Percentiles rank a stretch among this genome's conserved stretches.
Evolutionary conservation across 495 filamentous ascomycete genomes (phyloP).

Genomic region (Mycothermus thermophilus): DNA sequence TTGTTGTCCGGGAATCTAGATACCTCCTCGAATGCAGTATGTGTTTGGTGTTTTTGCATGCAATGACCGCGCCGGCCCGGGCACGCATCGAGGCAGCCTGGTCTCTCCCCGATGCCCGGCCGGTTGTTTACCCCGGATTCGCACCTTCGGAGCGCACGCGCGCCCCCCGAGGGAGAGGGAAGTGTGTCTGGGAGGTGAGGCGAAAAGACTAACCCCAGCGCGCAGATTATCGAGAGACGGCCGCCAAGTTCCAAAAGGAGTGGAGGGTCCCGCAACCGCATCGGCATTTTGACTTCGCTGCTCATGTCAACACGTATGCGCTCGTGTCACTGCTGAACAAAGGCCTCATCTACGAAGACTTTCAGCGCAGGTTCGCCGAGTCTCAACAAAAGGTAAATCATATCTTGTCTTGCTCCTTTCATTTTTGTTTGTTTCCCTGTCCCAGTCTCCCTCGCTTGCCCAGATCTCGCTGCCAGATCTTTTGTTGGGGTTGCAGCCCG

Average conservation of each 20-base stretch:
- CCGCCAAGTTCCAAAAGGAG: constrained; percentile 67
- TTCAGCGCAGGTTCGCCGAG: constrained; percentile 45
- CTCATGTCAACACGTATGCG: constrained; percentile 59
- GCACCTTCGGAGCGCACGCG: constrained; percentile 7
- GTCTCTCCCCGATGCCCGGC: no score
- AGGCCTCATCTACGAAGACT: constrained; percentile 54
- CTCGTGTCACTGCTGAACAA: constrained; percentile 64
- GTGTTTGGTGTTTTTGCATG: constrained; percentile 22
- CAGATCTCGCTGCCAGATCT: no score
- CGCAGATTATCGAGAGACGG: constrained; percentile 55
- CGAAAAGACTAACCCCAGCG: constrained; percentile 20
- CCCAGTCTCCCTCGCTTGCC: not conserved
- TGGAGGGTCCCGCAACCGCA: constrained; percentile 62
- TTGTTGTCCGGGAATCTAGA: constrained; percentile 34
- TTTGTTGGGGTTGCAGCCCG: constrained; percentile 8
- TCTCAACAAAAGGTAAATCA: constrained; percentile 22
- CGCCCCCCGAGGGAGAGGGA: not conserved
- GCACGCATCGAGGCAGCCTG: no score
- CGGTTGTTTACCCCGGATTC: constrained; percentile 2
- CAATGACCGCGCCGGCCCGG: no score
- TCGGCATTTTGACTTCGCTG: constrained; percentile 56
- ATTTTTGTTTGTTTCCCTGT: constrained; percentile 2
- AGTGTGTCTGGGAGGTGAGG: not conserved
- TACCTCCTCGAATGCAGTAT: constrained; percentile 84
- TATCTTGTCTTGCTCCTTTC: no score